A percentile compares a stretch with the other conserved stretches of the same genome.
Conservation (phyloP, 1,284 basidiomycete species). For the Porogramme epimiltina region DNA sequence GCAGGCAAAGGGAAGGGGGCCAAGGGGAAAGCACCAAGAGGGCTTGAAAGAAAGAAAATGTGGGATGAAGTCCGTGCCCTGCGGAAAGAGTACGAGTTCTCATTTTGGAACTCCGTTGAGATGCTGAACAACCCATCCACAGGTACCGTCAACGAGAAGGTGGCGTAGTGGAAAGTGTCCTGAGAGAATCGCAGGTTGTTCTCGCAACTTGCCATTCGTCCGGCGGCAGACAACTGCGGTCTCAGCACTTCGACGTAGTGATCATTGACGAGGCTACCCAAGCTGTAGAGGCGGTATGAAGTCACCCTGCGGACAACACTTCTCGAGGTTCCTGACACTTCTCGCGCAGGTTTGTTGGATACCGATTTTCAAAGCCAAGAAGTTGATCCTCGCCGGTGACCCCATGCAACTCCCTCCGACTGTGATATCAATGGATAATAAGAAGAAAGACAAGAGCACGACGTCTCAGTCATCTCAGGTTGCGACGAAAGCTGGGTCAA, state of each 20-base stretch:
- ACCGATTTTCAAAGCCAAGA: conserved; percentile 87
- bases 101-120: background rate
- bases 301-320: background rate
- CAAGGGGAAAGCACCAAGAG: conserved; percentile 70
- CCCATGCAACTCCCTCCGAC: conserved; percentile 94
- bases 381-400: conserved; percentile 88
- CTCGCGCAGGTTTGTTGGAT: conserved; percentile 85
- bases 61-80: conserved; percentile 93
- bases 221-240: conserved; percentile 77
- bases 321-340: background rate
- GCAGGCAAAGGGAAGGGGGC: conserved; percentile 80
- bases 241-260: conserved; percentile 84
- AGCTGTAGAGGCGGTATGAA: conserved; percentile 83
- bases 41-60: conserved; percentile 80
- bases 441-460: conserved; percentile 34
- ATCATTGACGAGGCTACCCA: conserved; percentile 98
- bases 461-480: background rate
- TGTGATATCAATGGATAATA: conserved; percentile 65
- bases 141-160: conserved; percentile 89
- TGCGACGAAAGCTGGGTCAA: background rate
- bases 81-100: conserved; percentile 78
- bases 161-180: conserved; percentile 78
- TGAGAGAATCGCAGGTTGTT: conserved; percentile 82
- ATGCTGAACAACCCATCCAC: background rate
- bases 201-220: conserved; percentile 93